Evolutionary conservation across 306 rosid genomes (phyloP).

Genomic region (Myrica gale): DNA sequence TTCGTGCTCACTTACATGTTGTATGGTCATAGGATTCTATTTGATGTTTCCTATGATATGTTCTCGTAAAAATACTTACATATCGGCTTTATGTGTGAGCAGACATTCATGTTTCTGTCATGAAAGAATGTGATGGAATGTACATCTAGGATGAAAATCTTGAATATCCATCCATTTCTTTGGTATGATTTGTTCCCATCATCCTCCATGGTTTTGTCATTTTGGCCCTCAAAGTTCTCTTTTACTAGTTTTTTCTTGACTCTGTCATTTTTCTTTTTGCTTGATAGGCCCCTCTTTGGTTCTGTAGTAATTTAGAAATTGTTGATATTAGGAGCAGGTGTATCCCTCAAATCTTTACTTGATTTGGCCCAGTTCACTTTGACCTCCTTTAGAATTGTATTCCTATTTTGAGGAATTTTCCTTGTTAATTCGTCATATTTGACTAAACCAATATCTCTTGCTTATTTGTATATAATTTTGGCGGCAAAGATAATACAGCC

Average conservation of each 20-base stretch:
- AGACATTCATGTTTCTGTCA: not conserved
- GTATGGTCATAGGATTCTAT: too few relatives aligned
- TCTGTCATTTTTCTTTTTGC: not conserved
- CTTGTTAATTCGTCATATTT: not conserved
- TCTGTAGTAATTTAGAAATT: not conserved
- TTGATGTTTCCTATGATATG: too few relatives aligned
- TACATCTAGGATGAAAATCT: not conserved
- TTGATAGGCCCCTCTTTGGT: not conserved
- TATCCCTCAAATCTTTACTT: not conserved
- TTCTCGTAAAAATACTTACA: not conserved
- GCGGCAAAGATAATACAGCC: too few relatives aligned
- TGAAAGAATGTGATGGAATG: not conserved
- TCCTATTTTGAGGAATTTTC: not conserved
- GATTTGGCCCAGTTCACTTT: not conserved
- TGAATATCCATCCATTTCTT: not conserved
- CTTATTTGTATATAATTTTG: not conserved
- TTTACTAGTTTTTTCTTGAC: not conserved
- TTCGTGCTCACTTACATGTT: too few relatives aligned
- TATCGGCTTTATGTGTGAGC: not conserved
- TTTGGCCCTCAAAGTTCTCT: not conserved
- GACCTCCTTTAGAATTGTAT: not conserved
- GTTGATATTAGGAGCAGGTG: not conserved
- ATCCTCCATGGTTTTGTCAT: not conserved
- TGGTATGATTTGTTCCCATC: not conserved
- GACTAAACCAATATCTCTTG: not conserved